A percentile compares a stretch with the other conserved stretches of the same genome.
These are phyloP conservation scores for Cyberlindnera mrakii DNA, from an alignment of 805 yeast species.

Conservation along the genomic window DNA sequence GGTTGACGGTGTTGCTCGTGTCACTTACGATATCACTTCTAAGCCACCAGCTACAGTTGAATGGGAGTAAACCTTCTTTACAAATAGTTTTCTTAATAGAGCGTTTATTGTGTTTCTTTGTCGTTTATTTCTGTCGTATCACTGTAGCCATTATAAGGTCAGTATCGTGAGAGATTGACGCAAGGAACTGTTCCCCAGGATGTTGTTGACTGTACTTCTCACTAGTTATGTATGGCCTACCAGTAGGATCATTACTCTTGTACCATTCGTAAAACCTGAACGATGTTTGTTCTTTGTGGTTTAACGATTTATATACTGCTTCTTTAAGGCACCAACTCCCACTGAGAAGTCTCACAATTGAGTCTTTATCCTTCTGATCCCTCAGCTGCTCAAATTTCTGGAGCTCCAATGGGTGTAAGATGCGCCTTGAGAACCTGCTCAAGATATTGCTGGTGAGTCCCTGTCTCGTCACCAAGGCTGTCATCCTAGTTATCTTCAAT, in stretches of 20 bases:
- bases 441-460: conserved; percentile 26
- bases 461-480: conserved; percentile 31
- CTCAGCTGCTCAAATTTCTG: conserved; percentile 26
- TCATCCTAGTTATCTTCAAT: conserved; percentile 41
- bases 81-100: not conserved
- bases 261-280: conserved; percentile 61
- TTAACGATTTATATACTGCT: conserved; percentile 61
- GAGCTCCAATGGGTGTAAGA: conserved; percentile 45
- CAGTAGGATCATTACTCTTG: conserved; percentile 32
- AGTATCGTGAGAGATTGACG: conserved; percentile 62
- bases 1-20: conserved; percentile 98
- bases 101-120: not conserved
- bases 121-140: conserved; percentile 28
- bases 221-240: conserved; percentile 38
- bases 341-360: conserved; percentile 36
- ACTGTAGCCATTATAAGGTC: conserved; percentile 54
- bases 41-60: conserved; percentile 99
- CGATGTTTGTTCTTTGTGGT: conserved; percentile 37
- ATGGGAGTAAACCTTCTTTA: conserved; percentile 66
- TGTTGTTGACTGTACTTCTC: conserved; percentile 25
- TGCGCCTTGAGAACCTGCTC: conserved; percentile 35
- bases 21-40: conserved; percentile 95
- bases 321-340: conserved; percentile 73
- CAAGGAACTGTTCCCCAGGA: conserved; percentile 40
- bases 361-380: conserved; percentile 15